These are phyloP conservation scores for Paramyrothecium roridum DNA, from an alignment of 2,329 filamentous ascomycete genomes.

Conservation along the genomic window DNA sequence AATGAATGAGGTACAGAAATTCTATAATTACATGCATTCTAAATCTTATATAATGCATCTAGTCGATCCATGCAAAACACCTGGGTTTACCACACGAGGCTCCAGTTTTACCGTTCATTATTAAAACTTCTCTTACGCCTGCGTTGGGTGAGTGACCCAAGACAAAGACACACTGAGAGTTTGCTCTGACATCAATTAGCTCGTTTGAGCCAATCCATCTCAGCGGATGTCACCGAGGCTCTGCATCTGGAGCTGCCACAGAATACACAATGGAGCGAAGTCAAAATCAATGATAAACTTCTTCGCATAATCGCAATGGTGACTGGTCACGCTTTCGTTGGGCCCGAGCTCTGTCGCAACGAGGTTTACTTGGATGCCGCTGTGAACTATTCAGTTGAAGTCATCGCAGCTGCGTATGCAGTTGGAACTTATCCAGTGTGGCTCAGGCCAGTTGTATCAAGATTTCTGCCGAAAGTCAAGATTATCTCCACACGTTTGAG, in stretches of 20 bases:
- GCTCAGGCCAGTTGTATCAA: constrained; percentile 27
- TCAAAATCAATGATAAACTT: constrained; percentile 35
- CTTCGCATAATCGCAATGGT: constrained; percentile 43
- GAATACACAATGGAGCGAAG: constrained; percentile 34
- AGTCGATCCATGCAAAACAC: neutral
- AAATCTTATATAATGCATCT: too few relatives aligned
- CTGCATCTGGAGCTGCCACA: constrained; percentile 29
- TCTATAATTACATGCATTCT: neutral
- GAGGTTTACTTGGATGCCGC: constrained; percentile 42
- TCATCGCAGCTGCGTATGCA: constrained; percentile 30
- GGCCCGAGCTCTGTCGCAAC: constrained; percentile 39
- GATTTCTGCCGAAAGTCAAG: constrained; percentile 28
- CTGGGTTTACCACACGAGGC: neutral
- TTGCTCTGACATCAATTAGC: neutral
- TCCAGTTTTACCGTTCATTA: neutral
- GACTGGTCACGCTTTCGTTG: constrained; percentile 45
- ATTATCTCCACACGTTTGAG: constrained; percentile 24
- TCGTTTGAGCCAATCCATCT: constrained; percentile 32
- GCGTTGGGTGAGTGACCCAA: neutral
- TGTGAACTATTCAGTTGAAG: constrained; percentile 45
- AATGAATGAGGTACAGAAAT: neutral
- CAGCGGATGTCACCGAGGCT: constrained; percentile 32
- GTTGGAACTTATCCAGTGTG: constrained; percentile 23
- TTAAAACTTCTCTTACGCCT: neutral
- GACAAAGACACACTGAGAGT: neutral